Evolutionary conservation across 495 filamentous ascomycete species (phyloP), one percentile per base, ranked within the genome.

Genomic region (Aspergillus homomorphus): DNA sequence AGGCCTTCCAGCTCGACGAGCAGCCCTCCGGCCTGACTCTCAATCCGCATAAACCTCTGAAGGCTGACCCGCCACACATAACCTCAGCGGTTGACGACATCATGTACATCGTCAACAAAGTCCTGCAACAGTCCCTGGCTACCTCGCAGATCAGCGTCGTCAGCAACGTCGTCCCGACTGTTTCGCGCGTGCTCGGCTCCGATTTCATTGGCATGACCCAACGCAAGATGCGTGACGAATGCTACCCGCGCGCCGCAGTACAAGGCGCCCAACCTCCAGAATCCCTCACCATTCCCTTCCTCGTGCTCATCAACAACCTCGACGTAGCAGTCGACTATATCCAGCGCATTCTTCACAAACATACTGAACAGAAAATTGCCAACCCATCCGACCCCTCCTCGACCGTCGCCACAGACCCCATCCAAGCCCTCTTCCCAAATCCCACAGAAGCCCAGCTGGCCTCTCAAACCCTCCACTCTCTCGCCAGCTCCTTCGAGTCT

Each of bases 121-220:
- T 96, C 43, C 79, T 98, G 42, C 87, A 91, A 50, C 87, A 91
- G 58, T 87, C 91, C 5, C 79, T 98, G 44, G 84, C 89, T 1
- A 98, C 94, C 5, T 90, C 89, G 0, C 92, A 96, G 67, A 74
- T 83, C 53, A 77, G 80, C 6, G 86, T 96, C 19, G 79, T 93
- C 21, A 83, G 82, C 53, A 86, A 81, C 45, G 90, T 96, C 9
- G 79, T 97, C 41, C 87, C 92, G 2, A 87, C 85, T 0, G 79
- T 96, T n/a, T 82, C 85, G 43, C 83, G 90, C 51, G 86, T 98
- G n/a, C 84, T 98, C 9, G 88, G 90, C 42, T 86, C 88, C 21
- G 94, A 98, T 73, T 98, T 98, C 66, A 84, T 98, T 58, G 90
- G 91, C 66, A 96, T 98, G 91, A 89, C 96, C 21, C 94, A 97